A percentile compares a stretch with the other conserved stretches of the same genome.
Conservation (phyloP, 192 early-diverging fungal genomes). For the Backusella sp. region DNA sequence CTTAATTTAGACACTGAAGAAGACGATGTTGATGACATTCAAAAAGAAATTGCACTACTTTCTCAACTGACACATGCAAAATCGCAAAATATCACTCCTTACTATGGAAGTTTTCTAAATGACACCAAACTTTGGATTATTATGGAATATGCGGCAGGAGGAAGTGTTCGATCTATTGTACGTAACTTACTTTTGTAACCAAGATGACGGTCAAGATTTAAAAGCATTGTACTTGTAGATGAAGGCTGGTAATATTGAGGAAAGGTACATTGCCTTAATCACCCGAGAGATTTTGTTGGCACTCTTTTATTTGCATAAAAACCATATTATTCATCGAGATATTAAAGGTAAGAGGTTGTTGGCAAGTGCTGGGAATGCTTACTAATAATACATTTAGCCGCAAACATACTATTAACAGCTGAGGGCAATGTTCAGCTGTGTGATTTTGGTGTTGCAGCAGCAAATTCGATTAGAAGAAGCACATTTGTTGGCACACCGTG, state of each 20-base stretch:
- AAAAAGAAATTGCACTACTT: slow-evolving; percentile 89
- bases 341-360: slow-evolving; percentile 75
- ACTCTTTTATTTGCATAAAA: slow-evolving; percentile 90
- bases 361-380: not conserved
- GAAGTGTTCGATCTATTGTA: slow-evolving; percentile 82
- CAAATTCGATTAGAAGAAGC: slow-evolving; percentile 73
- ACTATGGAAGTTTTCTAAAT: slow-evolving; percentile 87
- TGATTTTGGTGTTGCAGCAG: slow-evolving; percentile 95
- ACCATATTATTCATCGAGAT: slow-evolving; percentile 95
- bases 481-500: slow-evolving; percentile 95
- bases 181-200: not conserved
- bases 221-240: slow-evolving; percentile 42
- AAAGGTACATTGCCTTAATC: slow-evolving; percentile 87
- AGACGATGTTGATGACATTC: slow-evolving; percentile 94
- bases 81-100: slow-evolving; percentile 90
- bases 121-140: slow-evolving; percentile 97
- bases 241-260: slow-evolving; percentile 83
- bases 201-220: not conserved
- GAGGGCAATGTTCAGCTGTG: slow-evolving; percentile 91
- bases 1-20: slow-evolving; percentile 96
- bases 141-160: slow-evolving; percentile 97
- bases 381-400: slow-evolving; percentile 37
- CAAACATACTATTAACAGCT: slow-evolving; percentile 89
- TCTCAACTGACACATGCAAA: slow-evolving; percentile 78
- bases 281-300: slow-evolving; percentile 86